Evolutionary conservation across 2,329 filamentous ascomycete genomes (phyloP), one percentile per base, ranked within the genome.

Genomic region (Colletotrichum godetiae): DNA sequence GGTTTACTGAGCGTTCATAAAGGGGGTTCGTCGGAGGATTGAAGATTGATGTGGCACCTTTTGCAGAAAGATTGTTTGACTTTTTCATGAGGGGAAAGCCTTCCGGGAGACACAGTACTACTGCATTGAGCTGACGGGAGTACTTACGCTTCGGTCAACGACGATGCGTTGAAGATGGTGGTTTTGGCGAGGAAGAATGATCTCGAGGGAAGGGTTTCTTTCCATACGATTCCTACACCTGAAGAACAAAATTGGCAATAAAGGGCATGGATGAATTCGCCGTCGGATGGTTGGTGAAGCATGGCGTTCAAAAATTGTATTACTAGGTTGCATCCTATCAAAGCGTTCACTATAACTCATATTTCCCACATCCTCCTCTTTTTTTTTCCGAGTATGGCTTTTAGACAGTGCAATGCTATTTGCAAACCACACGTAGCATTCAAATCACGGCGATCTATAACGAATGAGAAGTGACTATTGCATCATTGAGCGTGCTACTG

Each of bases 1-100:
- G 86, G 0, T 88, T 88, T 69, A 84, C 80, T 37, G 86, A 88
- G 82, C 76, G 80, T 42, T 60, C 65, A 29, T 64, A 33, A 65
- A 58, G 42, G 13, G 42, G 42, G 5, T n/a, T 29, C 27, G 27
- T 27, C 4, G 27, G 27, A 29, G 27, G 27, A 29, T 29, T 29
- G 27, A 3, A 29, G 27, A 29, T 29, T 29, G 27, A 29, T 29
- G 27, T 29, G 27, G 27, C 27, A 29, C 2, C 27, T 29, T 29
- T 29, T 29, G 27, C 27, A 29, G 27, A 29, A 29, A 29, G 27
- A 29, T 29, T 29, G 27, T 29, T 29, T 4, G 6, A 35, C 33
- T 35, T 8, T 10, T 35, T 35, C 11, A 12, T 10, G 33, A 8
- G 33, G 33, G 8, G 33, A 8, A 5, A 35, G 33, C 2, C 10